Evolutionary conservation across 2,329 filamentous ascomycete species (phyloP), one percentile per base, ranked within the genome.

Genomic region (Diaporthe helianthi): DNA sequence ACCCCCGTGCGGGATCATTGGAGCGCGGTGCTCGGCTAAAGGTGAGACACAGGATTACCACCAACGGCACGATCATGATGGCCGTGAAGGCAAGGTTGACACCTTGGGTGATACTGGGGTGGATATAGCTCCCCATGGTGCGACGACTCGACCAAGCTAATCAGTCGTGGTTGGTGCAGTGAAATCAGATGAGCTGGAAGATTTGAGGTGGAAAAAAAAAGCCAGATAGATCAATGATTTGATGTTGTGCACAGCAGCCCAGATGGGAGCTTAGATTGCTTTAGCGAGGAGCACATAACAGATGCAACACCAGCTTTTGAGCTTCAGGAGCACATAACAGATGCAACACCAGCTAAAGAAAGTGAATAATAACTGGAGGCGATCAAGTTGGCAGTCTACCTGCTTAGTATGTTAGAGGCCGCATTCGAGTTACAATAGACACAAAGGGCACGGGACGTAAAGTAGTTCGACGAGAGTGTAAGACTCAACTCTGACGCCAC

Each of bases 1-100:
- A 4, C 3, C 33, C 58, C 22, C 58, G 26, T 36, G 58, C 58
- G 1, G 29, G 58, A 13, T 63, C 58, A 13, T 47, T 33, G 19
- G 8, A 36, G 13, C 44, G 58, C n/a, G 41, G 58, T 47, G 58
- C 58, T 49, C 58, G 58, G 44, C 5, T 10, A 4, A 47, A 36
- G n/a, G 44, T 63, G n/a, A 63, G 17, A 29, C 58, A 33, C 41
- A 63, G 49, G n/a, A 63, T 36, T 15, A 19, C 15, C 8, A 13
- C 7, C 29, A 63, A 4, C 10, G 58, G 58, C 6, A 36, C 3
- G 33, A 63, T 49, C 58, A 63, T 49, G 19, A 63, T 33, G 44
- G 41, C 41, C 15, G 44, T 36, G 4, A 63, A 63, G 58, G 19
- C 58, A 9, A 49, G 10, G 44, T 63, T 63, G 58, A 63, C 26